These are phyloP conservation scores for Odontarrhena argentea DNA, from an alignment of 345 rosid species.

Conservation along the genomic window DNA sequence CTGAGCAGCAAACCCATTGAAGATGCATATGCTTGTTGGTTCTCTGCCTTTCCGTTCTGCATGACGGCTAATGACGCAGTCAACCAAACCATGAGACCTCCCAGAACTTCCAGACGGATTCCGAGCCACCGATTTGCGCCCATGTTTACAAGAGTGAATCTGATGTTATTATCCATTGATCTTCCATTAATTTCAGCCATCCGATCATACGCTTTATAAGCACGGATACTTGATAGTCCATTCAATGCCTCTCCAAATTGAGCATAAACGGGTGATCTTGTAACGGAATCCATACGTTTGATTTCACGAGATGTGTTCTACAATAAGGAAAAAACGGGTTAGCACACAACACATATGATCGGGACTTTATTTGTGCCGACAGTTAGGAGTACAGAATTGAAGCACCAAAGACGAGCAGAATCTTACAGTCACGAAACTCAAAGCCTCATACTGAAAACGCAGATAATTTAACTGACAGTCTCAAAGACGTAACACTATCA, in stretches of 20 bases:
- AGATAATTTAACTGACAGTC: not conserved
- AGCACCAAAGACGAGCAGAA: conserved; percentile 16
- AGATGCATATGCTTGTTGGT: conserved; percentile 91
- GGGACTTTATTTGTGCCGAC: not conserved
- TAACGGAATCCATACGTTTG: conserved; percentile 87
- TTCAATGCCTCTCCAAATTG: conserved; percentile 98
- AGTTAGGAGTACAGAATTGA: not conserved
- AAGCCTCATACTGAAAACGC: not conserved
- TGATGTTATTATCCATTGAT: conserved; percentile 90
- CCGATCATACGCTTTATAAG: conserved; percentile 92
- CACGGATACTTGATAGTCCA: conserved; percentile 90
- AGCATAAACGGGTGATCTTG: conserved; percentile 99
- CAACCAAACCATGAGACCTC: conserved; percentile 98
- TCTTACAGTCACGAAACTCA: not conserved
- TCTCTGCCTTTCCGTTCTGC: conserved; percentile 89
- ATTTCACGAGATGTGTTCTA: conserved; percentile 98
- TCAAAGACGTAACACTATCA: not conserved
- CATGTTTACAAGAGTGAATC: conserved; percentile 89
- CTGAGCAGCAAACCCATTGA: conserved; percentile 98
- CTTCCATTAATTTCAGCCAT: conserved; percentile 94
- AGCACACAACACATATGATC: conserved; percentile 4
- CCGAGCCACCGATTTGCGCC: conserved; percentile 98
- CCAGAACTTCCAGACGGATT: conserved; percentile 86
- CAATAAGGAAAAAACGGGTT: conserved; percentile 30
- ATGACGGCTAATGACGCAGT: conserved; percentile 98